Base-by-base conservation (phyloP, 768 basidiomycete genomes). In the Mycena olivaceomarginata region DNA sequence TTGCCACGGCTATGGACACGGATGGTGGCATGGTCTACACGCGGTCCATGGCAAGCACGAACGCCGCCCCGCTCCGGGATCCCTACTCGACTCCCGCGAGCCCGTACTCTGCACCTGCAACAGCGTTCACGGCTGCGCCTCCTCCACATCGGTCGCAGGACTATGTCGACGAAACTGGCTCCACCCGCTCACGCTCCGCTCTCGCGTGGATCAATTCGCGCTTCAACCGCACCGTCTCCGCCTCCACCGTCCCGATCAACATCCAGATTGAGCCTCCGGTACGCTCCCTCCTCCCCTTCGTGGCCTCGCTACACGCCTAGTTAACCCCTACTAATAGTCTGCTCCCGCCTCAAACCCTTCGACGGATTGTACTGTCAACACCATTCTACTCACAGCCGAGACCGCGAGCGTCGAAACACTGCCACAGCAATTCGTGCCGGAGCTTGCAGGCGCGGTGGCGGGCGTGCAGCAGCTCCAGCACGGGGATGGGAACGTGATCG, bases 231-330 rank as follows among this genome's bases (percentile, higher is more conserved):
- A 81, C 82, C 2, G 57, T 75, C 9, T 89, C 88, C 0, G 82
- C 82, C 43, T 79, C 81, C 18, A 86, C 85, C 51, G 84, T 90
- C 22, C 88, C 31, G 31, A 31, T 87, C 4, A 84, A 85, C 48
- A 91, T 91, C 69, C 77, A 87, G 48, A 85, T 91, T 41, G 86
- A 90, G 81, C 86, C 90, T 18, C 91, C 90, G 15, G 90, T 91
- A 79, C 43, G 87, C 82, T 25, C 41, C 25, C n/a, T 67, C 37
- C 31, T 69, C 31, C 31, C 16, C 53, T 22, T 48, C n/a, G 13
- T 72, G 37, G 64, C 39, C 46, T 59, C 40, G 40, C 53, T 68
- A 18, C 45, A 39, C 65, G 22, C 7, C 43, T 37, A 18, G 3
- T 8, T 48, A 37, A 57, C 73, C n/a, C n/a, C 53, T 59, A 46